Percentiles rank a stretch among this genome's conserved stretches.
Evolutionary conservation across 768 basidiomycete genomes (phyloP).

Genomic region (Suillus spraguei): DNA sequence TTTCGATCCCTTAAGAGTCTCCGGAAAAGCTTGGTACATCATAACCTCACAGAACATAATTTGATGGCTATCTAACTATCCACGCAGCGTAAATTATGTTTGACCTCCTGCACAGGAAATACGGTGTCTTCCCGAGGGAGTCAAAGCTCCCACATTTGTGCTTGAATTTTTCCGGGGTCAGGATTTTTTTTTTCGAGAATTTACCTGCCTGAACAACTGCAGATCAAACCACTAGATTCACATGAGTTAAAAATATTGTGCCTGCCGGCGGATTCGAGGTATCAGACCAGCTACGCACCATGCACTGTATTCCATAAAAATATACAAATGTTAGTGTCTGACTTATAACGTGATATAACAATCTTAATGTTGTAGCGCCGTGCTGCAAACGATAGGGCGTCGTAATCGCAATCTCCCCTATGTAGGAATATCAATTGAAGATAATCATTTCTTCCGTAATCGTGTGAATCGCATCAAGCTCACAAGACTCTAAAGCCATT

Average conservation of each 20-base stretch:
- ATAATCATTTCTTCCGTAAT: not conserved
- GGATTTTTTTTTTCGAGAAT: not conserved
- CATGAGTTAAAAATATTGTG: not conserved
- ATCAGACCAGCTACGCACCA: not conserved
- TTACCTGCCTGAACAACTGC: not conserved
- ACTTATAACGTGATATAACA: not conserved
- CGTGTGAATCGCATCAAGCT: slow-evolving; percentile 4
- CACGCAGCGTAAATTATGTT: not conserved
- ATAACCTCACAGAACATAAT: slow-evolving; percentile 1
- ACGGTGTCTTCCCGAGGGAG: not conserved
- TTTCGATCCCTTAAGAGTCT: slow-evolving; percentile 31
- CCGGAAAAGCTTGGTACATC: slow-evolving; percentile 29
- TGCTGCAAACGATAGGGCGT: not conserved
- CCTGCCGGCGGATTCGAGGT: not conserved
- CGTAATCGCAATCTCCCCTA: not conserved
- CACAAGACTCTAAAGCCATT: not conserved
- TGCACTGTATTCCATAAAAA: not conserved
- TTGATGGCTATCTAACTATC: not conserved
- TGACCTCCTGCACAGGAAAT: not conserved
- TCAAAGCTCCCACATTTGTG: not conserved
- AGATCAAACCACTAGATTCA: not conserved
- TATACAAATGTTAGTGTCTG: not conserved
- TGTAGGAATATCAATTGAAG: not conserved
- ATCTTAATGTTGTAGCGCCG: not conserved
- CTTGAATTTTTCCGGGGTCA: not conserved